These are phyloP conservation scores for Capsicum pubescens DNA, from an alignment of 257 asterid species.

Conservation along the genomic window DNA sequence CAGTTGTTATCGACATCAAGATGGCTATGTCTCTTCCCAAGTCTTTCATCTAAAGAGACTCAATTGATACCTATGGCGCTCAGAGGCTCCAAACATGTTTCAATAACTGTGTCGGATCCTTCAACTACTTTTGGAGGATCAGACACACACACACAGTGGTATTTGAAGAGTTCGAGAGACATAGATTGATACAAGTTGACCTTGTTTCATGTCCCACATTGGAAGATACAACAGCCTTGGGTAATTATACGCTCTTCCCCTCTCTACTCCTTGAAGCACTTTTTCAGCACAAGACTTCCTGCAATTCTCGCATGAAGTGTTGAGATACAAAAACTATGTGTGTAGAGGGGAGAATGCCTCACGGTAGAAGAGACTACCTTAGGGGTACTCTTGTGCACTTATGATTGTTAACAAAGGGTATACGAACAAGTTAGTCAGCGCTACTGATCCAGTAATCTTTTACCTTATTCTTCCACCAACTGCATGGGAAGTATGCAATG, in stretches of 20 bases:
- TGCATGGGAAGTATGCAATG: background rate
- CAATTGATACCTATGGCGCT: too few relatives aligned
- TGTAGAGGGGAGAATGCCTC: slow-evolving; percentile 7
- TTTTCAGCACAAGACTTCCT: background rate
- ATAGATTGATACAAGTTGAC: too few relatives aligned
- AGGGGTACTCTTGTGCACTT: background rate
- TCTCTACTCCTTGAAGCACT: background rate
- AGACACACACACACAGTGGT: too few relatives aligned
- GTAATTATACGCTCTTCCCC: background rate
- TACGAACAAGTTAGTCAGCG: background rate
- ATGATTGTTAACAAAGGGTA: background rate
- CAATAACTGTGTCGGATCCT: too few relatives aligned
- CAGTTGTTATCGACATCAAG: too few relatives aligned
- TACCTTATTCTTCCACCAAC: slow-evolving; percentile 2
- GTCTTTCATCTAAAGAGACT: too few relatives aligned
- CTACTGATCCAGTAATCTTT: background rate
- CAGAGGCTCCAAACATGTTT: too few relatives aligned
- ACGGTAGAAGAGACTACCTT: background rate
- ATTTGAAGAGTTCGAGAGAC: too few relatives aligned
- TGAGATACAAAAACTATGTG: background rate
- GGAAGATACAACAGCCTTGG: background rate
- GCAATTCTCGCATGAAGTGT: background rate
- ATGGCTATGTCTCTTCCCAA: too few relatives aligned
- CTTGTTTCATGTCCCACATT: background rate
- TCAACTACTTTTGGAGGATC: too few relatives aligned